Conservation (phyloP, 2,329 filamentous ascomycete genomes). For the Tolypocladium capitatum region DNA sequence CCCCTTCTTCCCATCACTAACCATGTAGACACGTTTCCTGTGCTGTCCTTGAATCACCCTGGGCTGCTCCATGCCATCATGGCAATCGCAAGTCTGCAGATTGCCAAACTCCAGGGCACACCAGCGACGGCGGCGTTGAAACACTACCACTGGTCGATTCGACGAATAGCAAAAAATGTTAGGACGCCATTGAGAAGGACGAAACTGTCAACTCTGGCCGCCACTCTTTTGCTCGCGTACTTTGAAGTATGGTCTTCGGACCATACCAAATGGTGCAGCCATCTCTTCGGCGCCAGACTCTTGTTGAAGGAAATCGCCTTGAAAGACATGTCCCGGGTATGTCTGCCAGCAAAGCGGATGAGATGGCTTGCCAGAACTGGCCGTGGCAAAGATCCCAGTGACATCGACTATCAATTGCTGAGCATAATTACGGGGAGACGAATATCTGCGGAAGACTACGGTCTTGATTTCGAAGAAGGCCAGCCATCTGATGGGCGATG, state of each 20-base stretch:
- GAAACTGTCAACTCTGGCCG: slow-evolving; percentile 73
- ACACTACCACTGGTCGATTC: slow-evolving; percentile 79
- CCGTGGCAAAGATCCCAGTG: slow-evolving; percentile 17
- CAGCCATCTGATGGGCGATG: slow-evolving; percentile 13
- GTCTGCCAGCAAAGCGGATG: slow-evolving; percentile 47
- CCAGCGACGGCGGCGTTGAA: slow-evolving; percentile 72
- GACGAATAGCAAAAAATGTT: slow-evolving; percentile 65
- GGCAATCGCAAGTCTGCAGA: slow-evolving; percentile 74
- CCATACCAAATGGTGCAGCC: slow-evolving; percentile 90
- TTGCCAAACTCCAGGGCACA: slow-evolving; percentile 64
- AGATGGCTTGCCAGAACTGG: slow-evolving; percentile 11
- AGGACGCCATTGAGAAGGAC: slow-evolving; percentile 54
- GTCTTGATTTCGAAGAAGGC: slow-evolving; percentile 17
- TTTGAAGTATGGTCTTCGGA: slow-evolving; percentile 94
- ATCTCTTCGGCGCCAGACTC: slow-evolving; percentile 72
- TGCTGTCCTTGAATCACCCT: slow-evolving; percentile 73
- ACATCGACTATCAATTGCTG: slow-evolving; percentile 29
- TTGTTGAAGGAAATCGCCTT: slow-evolving; percentile 76
- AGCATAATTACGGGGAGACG: slow-evolving; percentile 25
- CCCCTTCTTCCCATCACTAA: background rate
- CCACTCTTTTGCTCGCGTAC: slow-evolving; percentile 72
- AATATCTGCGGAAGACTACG: slow-evolving; percentile 24
- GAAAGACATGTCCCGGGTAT: slow-evolving; percentile 54
- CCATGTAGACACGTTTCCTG: slow-evolving; percentile 57
- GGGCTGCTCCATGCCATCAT: slow-evolving; percentile 83